These are phyloP conservation scores for Kazachstania africana DNA, from an alignment of 805 yeast species.

Conservation along the genomic window DNA sequence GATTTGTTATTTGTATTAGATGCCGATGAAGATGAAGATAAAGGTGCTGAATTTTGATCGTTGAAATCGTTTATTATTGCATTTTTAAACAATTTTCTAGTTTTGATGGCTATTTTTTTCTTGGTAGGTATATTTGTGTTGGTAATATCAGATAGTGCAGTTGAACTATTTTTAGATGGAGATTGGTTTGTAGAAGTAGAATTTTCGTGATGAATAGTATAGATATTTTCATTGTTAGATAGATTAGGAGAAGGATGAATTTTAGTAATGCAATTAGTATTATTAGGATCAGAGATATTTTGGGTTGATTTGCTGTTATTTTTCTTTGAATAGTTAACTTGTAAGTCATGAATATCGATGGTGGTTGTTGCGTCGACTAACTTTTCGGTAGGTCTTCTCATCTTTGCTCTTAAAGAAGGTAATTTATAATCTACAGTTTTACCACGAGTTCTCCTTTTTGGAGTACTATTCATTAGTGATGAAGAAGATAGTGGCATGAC, in stretches of 20 bases:
- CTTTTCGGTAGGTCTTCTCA: conserved; percentile 53
- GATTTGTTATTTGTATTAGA: conserved; percentile 3
- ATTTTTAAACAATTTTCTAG: conserved; percentile 17
- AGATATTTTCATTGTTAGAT: neutral
- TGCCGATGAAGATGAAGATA: conserved; percentile 6
- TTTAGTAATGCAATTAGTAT: neutral
- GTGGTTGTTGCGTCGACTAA: conserved; percentile 49
- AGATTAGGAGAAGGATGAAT: neutral
- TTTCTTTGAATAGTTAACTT: conserved; percentile 9
- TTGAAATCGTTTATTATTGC: conserved; percentile 22
- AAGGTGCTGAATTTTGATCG: conserved; percentile 10
- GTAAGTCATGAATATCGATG: conserved; percentile 24
- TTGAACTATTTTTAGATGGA: neutral
- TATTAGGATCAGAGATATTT: neutral
- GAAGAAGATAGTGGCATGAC: conserved; percentile 27
- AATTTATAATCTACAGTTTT: conserved; percentile 53
- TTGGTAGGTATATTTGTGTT: conserved; percentile 1
- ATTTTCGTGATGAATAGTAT: neutral
- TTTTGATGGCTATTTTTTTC: neutral
- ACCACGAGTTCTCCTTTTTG: conserved; percentile 40
- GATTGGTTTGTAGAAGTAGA: neutral
- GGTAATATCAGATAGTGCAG: conserved; percentile 4
- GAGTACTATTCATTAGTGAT: conserved; percentile 4
- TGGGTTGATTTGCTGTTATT: neutral
- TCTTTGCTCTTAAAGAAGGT: conserved; percentile 55